Conservation (phyloP, 2,329 filamentous ascomycete species). For the Graphilbum sp. region DNA sequence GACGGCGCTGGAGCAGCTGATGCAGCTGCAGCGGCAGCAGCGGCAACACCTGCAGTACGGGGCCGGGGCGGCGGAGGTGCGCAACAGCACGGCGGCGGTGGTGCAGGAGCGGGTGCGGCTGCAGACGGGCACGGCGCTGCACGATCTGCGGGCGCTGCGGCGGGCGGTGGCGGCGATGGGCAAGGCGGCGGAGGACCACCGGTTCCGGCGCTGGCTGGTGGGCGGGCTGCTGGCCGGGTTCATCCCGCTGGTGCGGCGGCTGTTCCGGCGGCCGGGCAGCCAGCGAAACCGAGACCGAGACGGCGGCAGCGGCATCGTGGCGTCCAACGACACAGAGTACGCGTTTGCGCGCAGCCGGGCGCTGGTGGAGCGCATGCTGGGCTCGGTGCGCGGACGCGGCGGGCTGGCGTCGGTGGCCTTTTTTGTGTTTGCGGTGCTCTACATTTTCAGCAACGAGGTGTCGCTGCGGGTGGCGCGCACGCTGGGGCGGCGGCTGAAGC, state of each 20-base stretch:
- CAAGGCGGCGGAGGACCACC: constrained; percentile 27
- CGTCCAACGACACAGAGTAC: constrained; percentile 38
- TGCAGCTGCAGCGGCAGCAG: constrained; percentile 16
- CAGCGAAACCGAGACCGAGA: neutral
- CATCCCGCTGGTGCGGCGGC: constrained; percentile 32
- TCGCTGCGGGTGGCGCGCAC: constrained; percentile 36
- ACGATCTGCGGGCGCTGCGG: constrained; percentile 27
- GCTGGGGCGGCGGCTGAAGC: constrained; percentile 31
- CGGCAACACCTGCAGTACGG: constrained; percentile 10
- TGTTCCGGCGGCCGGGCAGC: constrained; percentile 24
- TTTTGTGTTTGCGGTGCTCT: constrained; percentile 39
- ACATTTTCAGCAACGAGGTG: constrained; percentile 43
- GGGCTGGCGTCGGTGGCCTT: constrained; percentile 32
- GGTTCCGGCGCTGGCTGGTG: constrained; percentile 36
- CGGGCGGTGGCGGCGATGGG: constrained; percentile 25
- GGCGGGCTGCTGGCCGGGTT: constrained; percentile 35
- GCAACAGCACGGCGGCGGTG: constrained; percentile 17
- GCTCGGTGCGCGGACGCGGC: constrained; percentile 25
- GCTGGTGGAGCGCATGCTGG: constrained; percentile 32
- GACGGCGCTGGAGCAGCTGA: constrained; percentile 18
- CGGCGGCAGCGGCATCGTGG: constrained; percentile 7
- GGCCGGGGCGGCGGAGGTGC: constrained; percentile 11
- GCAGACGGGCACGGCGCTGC: constrained; percentile 25
- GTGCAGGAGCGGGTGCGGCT: constrained; percentile 25
- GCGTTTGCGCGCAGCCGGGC: constrained; percentile 35